These are phyloP conservation scores for Cercospora sojina DNA, from an alignment of 2,329 filamentous ascomycete genomes.

Conservation along the genomic window DNA sequence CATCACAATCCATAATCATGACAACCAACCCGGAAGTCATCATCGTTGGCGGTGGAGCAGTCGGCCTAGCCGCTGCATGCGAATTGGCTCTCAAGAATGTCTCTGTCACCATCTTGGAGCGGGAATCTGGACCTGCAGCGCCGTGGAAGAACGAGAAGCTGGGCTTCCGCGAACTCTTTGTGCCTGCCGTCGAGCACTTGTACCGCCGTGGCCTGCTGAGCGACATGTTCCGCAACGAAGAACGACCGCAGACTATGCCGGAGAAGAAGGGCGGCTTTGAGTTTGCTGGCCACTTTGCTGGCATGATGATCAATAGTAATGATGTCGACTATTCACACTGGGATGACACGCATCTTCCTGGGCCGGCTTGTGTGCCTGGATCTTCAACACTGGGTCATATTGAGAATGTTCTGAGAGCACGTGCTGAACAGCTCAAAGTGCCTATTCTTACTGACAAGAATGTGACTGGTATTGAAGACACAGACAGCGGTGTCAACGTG, in stretches of 20 bases:
- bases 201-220: constrained; percentile 7
- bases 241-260: neutral
- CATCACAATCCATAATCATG: neutral
- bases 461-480: neutral
- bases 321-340: neutral
- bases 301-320: constrained; percentile 5
- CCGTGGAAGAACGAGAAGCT: constrained; percentile 2
- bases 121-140: neutral
- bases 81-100: constrained; percentile 1
- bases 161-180: neutral
- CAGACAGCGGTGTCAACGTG: neutral
- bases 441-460: neutral
- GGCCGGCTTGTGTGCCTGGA: neutral
- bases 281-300: neutral
- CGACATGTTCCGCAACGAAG: neutral
- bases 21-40: neutral
- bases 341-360: neutral
- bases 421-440: neutral
- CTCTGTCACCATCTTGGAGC: neutral
- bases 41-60: constrained; percentile 1
- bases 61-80: neutral
- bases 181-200: neutral
- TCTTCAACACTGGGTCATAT: neutral
- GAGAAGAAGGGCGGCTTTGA: neutral
- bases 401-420: neutral